Base-by-base conservation (phyloP, 805 yeast species). In the Scheffersomyces spartinae region DNA sequence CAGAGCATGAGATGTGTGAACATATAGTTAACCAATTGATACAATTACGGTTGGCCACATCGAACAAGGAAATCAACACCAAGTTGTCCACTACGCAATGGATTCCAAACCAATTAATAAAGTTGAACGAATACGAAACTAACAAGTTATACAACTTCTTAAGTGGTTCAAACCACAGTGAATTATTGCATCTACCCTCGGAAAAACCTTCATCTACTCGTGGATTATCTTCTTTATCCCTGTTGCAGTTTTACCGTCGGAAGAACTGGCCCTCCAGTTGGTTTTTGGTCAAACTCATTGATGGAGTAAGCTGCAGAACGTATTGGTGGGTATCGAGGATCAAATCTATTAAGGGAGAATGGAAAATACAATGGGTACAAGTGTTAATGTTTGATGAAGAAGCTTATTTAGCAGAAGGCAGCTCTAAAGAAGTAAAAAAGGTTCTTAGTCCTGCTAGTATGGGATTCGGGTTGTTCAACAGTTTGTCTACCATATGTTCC, bases 61-160 rank as follows among this genome's bases (percentile, higher is more conserved):
- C 63, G 27, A 55, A 58, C 29, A 53, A 59, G 22, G 78, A 74
- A 30, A 53, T 75, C 15, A 51, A 68, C 8, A 63, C 70, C 6
- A 61, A 74, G 32, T 63, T 82, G 28, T 55, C 61, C 18, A 76
- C 82, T 0, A 67, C 75, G 0, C 81, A 76, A 15, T 81, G 91
- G 91, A 61, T 70, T 5, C 54, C 60, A n/a, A 69, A 69, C 35
- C 70, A 67, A 20, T 61, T 69, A 20, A 60, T 79, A 24, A 58
- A 51, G 17, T 39, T 80, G 15, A 52, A 61, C 2, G 57, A 61
- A 3, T 57, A 55, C 13, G 85, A 75, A 41, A 42, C 62, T 12
- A 25, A 24, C 7, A 61, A 62, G 28, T 38, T 71, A 18, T 48
- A 53, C 29, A 50, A 57, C 16, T 46, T n/a, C n/a, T n/a, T n/a